These are phyloP conservation scores for Sclerotinia nivalis DNA, from an alignment of 2,329 filamentous ascomycete species.

Conservation along the genomic window DNA sequence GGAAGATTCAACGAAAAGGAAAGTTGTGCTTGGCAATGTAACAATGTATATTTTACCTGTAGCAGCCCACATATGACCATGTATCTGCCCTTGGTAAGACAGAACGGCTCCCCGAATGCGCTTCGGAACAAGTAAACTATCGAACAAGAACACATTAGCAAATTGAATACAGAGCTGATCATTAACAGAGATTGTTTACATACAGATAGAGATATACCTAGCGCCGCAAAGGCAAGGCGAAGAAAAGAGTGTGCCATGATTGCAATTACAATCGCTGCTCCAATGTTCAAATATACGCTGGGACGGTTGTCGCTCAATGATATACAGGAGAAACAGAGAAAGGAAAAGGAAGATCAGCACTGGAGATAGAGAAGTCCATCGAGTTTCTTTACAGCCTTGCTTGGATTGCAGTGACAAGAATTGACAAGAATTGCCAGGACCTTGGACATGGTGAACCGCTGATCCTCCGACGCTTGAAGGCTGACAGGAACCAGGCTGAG, in stretches of 20 bases:
- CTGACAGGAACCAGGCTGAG: conserved; percentile 16
- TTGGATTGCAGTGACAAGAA: conserved; percentile 10
- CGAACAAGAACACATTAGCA: conserved; percentile 15
- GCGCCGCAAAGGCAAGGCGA: neutral
- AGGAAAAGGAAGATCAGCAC: neutral
- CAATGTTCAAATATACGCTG: neutral
- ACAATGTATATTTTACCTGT: conserved; percentile 19
- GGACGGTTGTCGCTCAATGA: conserved; percentile 11
- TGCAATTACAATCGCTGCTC: neutral
- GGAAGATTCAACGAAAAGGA: neutral
- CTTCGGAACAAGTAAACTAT: conserved; percentile 23
- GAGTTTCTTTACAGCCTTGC: conserved; percentile 5
- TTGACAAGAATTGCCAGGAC: conserved; percentile 6
- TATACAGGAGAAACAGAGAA: conserved; percentile 8
- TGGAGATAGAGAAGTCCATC: neutral
- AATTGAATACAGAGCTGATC: neutral
- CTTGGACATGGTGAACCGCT: neutral
- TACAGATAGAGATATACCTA: conserved; percentile 13
- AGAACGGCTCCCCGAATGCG: conserved; percentile 3
- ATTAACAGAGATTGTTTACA: conserved; percentile 1
- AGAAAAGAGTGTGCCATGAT: conserved; percentile 18
- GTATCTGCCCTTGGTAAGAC: conserved; percentile 17
- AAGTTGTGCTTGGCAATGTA: conserved; percentile 14
- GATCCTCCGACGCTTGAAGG: conserved; percentile 18
- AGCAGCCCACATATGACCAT: conserved; percentile 26